Evolutionary conservation across 176 grass and related monocot species (phyloP), one percentile per base, ranked within the genome.

Genomic region (Melocanna baccifera): DNA sequence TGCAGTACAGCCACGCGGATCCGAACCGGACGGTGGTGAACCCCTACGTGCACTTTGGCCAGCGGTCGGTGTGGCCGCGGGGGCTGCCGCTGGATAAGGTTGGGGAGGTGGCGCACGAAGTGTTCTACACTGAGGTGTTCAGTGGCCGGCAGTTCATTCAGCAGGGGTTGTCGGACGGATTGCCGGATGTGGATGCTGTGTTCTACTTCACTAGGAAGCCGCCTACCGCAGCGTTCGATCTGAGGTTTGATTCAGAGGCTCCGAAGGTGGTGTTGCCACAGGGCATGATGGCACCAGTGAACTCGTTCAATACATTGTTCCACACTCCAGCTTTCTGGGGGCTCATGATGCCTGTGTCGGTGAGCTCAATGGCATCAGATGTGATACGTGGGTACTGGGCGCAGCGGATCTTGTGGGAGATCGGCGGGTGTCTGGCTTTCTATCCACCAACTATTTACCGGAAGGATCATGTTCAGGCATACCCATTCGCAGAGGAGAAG

Each of bases 141-240:
- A 81, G 97, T 82, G 91, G 97, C 43, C 86, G 57, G 32, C 97
- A 99, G 78, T 99, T 94, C 91, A 96, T 99, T 81, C 97, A 99
- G 90, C 97, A 99, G 67, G 97, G 97, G 4, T 62, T 99, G 28
- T 99, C 97, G 12, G 91, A 99, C 5, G 97, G 97, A 0, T 76
- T 99, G 88, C 97, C 97, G 0, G 97, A 99, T 86, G 91, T 99
- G 3, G 97, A 99, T 81, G 89, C 97, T 1, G 84, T 99, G 22
- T 99, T 99, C 82, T 99, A 99, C 90, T 90, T 94, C 88, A 99
- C 97, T 34, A 91, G 97, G 55, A 99, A 99, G 79, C 94, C 97
- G 0, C 92, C 90, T 7, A 89, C 90, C 0, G 43, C 89, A 0
- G 88, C 73, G 4, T 91, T 95, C 5, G 90, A 93, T 89, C 86